Evolutionary conservation across 768 basidiomycete species (phyloP).

Genomic region (Leccinellum rugosiceps): DNA sequence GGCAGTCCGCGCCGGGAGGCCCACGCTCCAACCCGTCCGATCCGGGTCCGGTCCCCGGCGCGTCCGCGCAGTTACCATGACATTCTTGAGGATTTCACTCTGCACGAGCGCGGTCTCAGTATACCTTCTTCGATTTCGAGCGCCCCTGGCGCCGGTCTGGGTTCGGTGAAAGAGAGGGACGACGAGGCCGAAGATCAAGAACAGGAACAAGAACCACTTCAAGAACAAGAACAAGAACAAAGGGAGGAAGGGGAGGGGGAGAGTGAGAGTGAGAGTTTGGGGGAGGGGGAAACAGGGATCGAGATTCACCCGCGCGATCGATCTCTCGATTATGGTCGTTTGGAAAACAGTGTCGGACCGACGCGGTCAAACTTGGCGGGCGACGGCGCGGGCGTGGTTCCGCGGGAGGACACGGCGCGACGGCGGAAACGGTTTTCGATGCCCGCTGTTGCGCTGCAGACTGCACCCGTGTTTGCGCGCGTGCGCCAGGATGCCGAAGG

Average conservation of each 20-base stretch:
- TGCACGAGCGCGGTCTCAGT: constrained; percentile 30
- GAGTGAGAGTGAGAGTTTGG: neutral
- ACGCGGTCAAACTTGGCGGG: neutral
- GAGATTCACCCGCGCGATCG: constrained; percentile 1
- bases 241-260: too few species aligned
- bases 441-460: constrained; percentile 75
- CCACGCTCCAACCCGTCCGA: constrained; percentile 13
- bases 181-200: constrained; percentile 9
- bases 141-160: constrained; percentile 21
- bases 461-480: constrained; percentile 64
- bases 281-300: neutral
- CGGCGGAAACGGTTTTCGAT: constrained; percentile 69
- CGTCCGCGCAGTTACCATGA: constrained; percentile 66
- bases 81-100: constrained; percentile 60
- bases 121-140: constrained; percentile 32
- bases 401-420: constrained; percentile 59
- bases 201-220: neutral
- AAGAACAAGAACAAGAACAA: neutral
- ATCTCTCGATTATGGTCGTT: neutral
- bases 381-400: constrained; percentile 10
- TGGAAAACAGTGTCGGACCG: neutral
- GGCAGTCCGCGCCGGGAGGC: neutral
- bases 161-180: constrained; percentile 21
- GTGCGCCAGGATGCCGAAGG: constrained; percentile 30
- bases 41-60: constrained; percentile 32